These are phyloP conservation scores for Amphirosellinia nigrospora DNA, from an alignment of 495 filamentous ascomycete genomes.

Conservation along the genomic window DNA sequence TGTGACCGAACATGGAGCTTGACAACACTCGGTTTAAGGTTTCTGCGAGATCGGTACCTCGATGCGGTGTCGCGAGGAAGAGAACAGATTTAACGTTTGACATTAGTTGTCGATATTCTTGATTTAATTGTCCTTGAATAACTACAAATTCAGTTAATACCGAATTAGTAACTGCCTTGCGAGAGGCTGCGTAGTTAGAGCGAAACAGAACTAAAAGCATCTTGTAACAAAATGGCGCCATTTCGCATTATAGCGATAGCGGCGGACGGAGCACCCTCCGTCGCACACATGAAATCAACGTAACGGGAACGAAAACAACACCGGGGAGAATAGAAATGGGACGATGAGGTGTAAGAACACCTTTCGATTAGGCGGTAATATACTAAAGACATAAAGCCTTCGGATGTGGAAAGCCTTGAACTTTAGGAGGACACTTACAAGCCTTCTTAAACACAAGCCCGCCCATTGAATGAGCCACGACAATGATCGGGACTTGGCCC, in stretches of 20 bases:
- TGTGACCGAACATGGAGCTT: neutral
- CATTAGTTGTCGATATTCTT: constrained; percentile 1
- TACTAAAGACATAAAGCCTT: neutral
- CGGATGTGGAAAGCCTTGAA: neutral
- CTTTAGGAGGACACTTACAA: neutral
- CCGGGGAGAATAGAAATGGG: neutral
- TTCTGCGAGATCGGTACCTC: neutral
- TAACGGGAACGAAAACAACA: neutral
- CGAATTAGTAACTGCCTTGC: neutral
- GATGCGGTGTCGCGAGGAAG: constrained; percentile 1
- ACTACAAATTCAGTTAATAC: neutral
- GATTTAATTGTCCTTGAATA: neutral
- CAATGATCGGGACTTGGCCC: neutral
- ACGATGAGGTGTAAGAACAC: too few relatives aligned
- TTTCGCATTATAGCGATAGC: too few relatives aligned
- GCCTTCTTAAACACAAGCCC: constrained; percentile 1
- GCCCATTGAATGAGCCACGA: neutral
- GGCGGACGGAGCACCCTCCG: too few relatives aligned
- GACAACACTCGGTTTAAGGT: neutral
- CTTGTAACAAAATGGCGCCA: too few relatives aligned
- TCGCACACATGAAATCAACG: too few relatives aligned
- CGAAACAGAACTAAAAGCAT: too few relatives aligned
- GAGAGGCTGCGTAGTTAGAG: neutral
- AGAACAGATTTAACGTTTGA: constrained; percentile 1
- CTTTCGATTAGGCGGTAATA: neutral